These are phyloP conservation scores for Xylariaceae sp. DNA, from an alignment of 2,329 filamentous ascomycete species.

Conservation along the genomic window DNA sequence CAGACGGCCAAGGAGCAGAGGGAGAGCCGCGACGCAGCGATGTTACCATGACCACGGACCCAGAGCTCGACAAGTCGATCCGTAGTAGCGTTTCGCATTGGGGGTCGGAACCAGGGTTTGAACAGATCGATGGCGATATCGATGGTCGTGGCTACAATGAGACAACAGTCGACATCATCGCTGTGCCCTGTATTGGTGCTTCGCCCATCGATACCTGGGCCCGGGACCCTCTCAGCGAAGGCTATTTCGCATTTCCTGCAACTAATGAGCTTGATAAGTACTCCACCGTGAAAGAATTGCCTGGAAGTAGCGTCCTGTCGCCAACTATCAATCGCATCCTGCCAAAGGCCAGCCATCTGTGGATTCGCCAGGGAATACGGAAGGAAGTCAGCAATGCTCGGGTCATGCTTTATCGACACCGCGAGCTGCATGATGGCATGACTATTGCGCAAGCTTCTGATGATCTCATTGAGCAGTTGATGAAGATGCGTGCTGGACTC, in stretches of 20 bases:
- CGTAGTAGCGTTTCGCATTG: conserved; percentile 41
- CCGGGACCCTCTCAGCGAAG: conserved; percentile 55
- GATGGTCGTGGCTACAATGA: conserved; percentile 55
- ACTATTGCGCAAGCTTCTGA: conserved; percentile 55
- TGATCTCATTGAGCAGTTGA: conserved; percentile 54
- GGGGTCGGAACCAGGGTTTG: conserved; percentile 48
- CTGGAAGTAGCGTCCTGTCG: conserved; percentile 41
- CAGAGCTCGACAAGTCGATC: conserved; percentile 29
- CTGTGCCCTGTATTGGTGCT: conserved; percentile 61
- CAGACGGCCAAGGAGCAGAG: not conserved
- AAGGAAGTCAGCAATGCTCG: conserved; percentile 55
- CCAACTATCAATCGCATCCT: conserved; percentile 43
- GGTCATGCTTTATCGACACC: conserved; percentile 60
- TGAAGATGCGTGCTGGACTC: conserved; percentile 41
- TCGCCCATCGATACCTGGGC: conserved; percentile 61
- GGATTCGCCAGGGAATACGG: conserved; percentile 61
- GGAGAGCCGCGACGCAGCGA: conserved; percentile 19
- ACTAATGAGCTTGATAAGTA: conserved; percentile 34
- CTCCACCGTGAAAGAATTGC: conserved; percentile 42
- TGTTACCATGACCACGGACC: conserved; percentile 15
- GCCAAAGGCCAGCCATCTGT: conserved; percentile 50
- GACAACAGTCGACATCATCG: conserved; percentile 60
- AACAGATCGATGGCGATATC: conserved; percentile 52
- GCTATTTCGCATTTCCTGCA: conserved; percentile 51
- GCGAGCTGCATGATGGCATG: conserved; percentile 48